Evolutionary conservation across 73 alveolate genomes (phyloP).

Genomic region (Blepharisma stoltei): DNA sequence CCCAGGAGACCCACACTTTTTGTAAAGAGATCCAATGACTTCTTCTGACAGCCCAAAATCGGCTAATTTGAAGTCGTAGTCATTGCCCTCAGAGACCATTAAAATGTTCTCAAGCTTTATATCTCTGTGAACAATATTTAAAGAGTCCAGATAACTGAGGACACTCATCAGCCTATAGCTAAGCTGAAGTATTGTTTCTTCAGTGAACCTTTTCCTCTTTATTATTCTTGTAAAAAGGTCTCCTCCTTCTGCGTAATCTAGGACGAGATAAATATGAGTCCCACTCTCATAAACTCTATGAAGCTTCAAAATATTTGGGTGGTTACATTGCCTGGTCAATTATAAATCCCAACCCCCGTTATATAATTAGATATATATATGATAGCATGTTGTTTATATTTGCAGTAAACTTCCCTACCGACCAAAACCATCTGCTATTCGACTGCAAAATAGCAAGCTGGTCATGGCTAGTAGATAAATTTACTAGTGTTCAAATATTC

Average conservation of each 20-base stretch:
- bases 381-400: no score
- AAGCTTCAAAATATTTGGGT: constrained; percentile 43
- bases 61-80: constrained; percentile 26
- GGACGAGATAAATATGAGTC: constrained; percentile 31
- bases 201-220: not conserved
- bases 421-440: no score
- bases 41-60: constrained; percentile 43
- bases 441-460: no score
- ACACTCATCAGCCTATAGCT: not conserved
- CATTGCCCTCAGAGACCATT: not conserved
- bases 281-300: constrained; percentile 43
- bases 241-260: constrained; percentile 32
- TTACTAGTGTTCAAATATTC: no score
- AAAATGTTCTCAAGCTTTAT: constrained; percentile 39
- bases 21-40: not conserved
- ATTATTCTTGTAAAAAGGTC: not conserved
- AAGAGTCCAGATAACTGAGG: constrained; percentile 22
- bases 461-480: no score
- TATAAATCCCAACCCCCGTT: no score
- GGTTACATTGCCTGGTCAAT: constrained; percentile 29
- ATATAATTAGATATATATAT: no score
- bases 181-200: not conserved
- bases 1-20: constrained; percentile 33
- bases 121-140: constrained; percentile 35
- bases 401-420: no score